Percentiles rank a stretch among this genome's conserved stretches.
Evolutionary conservation across 352 stramenopile genomes (phyloP).

Genomic region (Elongisporangium undulatum): DNA sequence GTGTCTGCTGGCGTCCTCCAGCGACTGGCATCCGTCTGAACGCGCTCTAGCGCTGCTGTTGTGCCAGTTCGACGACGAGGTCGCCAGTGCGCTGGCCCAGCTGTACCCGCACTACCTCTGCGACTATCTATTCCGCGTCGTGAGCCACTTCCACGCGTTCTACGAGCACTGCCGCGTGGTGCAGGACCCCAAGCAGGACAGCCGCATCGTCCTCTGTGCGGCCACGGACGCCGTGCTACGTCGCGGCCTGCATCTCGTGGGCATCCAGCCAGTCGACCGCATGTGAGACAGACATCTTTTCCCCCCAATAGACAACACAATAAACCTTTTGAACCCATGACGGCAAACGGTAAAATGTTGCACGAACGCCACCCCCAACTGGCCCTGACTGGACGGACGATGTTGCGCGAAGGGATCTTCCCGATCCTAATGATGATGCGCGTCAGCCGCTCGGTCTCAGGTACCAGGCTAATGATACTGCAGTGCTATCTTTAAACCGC

Average conservation of each 20-base stretch:
- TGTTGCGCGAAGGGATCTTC: not conserved
- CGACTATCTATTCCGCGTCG: constrained; percentile 81
- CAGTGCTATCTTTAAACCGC: not conserved
- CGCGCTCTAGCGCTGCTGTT: constrained; percentile 68
- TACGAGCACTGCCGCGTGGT: constrained; percentile 81
- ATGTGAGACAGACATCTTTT: constrained; percentile 48
- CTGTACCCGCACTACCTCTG: constrained; percentile 74
- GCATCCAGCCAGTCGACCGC: constrained; percentile 58
- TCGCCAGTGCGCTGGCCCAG: constrained; percentile 42
- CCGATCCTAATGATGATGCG: not conserved
- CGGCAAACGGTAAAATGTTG: not conserved
- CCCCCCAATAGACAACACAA: not conserved
- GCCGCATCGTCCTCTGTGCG: constrained; percentile 66
- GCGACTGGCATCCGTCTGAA: constrained; percentile 63
- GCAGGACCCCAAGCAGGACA: constrained; percentile 54
- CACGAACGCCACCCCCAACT: not conserved
- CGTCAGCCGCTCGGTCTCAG: not conserved
- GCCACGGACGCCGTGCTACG: constrained; percentile 67
- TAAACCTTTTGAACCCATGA: not conserved
- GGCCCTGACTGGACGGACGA: not conserved
- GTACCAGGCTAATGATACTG: not conserved
- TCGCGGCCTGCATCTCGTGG: constrained; percentile 61
- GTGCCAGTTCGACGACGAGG: constrained; percentile 77
- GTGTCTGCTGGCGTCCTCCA: constrained; percentile 32
- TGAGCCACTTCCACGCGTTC: constrained; percentile 74